Percentiles rank a stretch among this genome's conserved stretches.
phyloP scores from a whole-genome alignment of 75 land plant species.

The Sequoia sempervirens region DNA sequence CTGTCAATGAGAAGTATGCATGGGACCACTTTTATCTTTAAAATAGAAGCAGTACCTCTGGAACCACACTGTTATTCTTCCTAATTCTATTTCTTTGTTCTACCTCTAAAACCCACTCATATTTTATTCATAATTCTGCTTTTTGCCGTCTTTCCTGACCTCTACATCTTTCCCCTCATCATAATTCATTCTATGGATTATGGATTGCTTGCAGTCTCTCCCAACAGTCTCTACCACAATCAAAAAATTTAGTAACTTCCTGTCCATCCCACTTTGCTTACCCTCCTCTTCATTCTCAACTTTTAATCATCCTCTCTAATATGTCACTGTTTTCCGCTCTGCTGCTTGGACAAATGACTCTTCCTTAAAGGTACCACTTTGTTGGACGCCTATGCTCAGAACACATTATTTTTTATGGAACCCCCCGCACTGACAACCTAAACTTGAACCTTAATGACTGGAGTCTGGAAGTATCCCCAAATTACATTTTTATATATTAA shows the following conservation, averaged over 20 bases:
- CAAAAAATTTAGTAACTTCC: too few relatives aligned
- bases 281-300: not conserved
- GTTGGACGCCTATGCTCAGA: not conserved
- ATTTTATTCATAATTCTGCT: not conserved
- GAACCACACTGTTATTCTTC: too few relatives aligned
- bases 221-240: not conserved
- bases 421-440: not conserved
- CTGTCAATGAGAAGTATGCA: too few relatives aligned
- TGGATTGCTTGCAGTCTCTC: not conserved
- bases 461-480: not conserved
- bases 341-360: not conserved
- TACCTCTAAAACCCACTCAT: not conserved
- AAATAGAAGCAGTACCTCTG: too few relatives aligned
- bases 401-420: not conserved
- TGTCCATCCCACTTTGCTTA: not conserved
- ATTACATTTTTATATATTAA: not conserved
- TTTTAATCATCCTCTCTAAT: not conserved
- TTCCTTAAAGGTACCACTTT: not conserved
- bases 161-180: not conserved
- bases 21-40: too few relatives aligned
- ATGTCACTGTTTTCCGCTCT: not conserved
- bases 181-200: not conserved
- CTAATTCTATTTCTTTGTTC: not conserved
- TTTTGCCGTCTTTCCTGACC: not conserved
- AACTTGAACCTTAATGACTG: not conserved